phyloP scores from a whole-genome alignment of 169 alveolate genomes.

The Eimeria praecox region DNA sequence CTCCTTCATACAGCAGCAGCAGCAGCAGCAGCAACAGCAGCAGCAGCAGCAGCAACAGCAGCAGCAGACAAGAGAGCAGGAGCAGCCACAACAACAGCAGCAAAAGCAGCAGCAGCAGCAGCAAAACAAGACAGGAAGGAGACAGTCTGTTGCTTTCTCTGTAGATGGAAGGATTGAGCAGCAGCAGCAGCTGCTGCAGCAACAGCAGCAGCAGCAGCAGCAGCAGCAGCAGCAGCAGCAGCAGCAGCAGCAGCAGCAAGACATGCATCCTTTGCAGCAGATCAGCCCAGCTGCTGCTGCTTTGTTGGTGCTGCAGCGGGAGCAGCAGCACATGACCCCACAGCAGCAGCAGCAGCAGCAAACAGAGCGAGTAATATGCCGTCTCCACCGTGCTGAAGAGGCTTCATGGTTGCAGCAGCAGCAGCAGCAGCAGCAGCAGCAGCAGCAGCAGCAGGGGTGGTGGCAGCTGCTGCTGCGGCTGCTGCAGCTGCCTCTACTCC shows the following conservation, averaged over 20 bases:
- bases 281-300: constrained; percentile 42
- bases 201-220: background rate
- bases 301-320: constrained; percentile 30
- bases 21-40: constrained; percentile 23
- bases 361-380: constrained; percentile 8
- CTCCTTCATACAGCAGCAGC: constrained; percentile 18
- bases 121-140: background rate
- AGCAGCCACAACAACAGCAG: constrained; percentile 1
- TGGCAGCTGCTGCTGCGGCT: background rate
- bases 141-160: background rate
- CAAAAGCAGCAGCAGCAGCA: background rate
- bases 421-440: constrained; percentile 68
- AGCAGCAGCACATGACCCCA: constrained; percentile 25
- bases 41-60: background rate
- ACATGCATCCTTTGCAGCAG: constrained; percentile 31
- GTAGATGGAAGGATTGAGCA: background rate
- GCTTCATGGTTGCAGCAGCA: constrained; percentile 38
- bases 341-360: constrained; percentile 50
- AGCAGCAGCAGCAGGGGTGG: background rate
- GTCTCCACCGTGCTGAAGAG: constrained; percentile 42
- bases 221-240: constrained; percentile 46
- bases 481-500: background rate
- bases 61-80: background rate
- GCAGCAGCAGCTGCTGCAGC: background rate
- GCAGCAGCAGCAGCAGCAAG: background rate